Base-by-base conservation (phyloP, 805 yeast species). In the Pachysolen tannophilus region DNA sequence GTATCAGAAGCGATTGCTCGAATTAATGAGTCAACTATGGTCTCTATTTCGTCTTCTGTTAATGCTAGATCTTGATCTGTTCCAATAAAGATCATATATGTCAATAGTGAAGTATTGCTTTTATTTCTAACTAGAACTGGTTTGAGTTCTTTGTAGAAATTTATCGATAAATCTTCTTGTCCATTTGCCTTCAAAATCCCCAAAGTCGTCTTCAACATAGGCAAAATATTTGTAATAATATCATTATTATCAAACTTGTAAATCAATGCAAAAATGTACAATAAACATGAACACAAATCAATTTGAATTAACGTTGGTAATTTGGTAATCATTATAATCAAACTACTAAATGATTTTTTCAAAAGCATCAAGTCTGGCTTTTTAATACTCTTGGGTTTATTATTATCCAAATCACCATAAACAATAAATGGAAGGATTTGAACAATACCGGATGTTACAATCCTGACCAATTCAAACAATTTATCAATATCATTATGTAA, bases 391-490 rank as follows among this genome's bases (percentile, higher is more conserved):
- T 34, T 33, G 39, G 52, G 24, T 39, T 55, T 41, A 31, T 44
- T 48, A 35, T 43, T 18, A 30, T 42, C 44, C 32, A 69, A 60
- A 36, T 50, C 67, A 27, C 64, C 68, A 20, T 65, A 68, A 37
- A 70, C 67, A 27, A 79, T 59, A 34, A 76, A 70, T 7, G 94
- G 88, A 28, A 82, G 56, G 7, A 69, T 58, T 20, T 63, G 66
- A 19, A 78, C 68, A 13, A 87, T 57, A 0, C 84, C 79, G 15
- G 78, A 63, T 61, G 82, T 65, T 13, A 74, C 70, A 5, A 87
- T 68, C 42, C 95, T 66, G 33, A 87, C 57, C 18, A 88, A 61
- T 50, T 90, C 97, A 53, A 90, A 85, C 29, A 86, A 58, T 48
- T 83, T 85, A 46, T 85, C 94, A 36, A 83, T 78, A 34, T 77